Conservation (phyloP, 495 filamentous ascomycete species). For the Aspergillus carlsbadensis region DNA sequence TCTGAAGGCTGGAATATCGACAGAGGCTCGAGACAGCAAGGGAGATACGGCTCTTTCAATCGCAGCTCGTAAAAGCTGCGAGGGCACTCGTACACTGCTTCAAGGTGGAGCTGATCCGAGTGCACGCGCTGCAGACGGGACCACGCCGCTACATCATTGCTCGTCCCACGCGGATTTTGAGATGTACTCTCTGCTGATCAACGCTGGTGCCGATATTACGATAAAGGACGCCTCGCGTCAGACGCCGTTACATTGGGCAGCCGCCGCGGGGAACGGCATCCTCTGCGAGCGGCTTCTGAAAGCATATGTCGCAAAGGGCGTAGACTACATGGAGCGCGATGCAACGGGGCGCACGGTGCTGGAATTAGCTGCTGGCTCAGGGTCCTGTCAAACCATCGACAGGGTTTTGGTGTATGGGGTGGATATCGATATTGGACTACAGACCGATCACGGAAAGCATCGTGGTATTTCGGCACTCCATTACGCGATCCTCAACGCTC, state of each 20-base stretch:
- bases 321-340: background rate
- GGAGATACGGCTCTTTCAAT: background rate
- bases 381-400: too few species aligned
- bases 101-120: background rate
- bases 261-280: background rate
- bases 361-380: background rate
- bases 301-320: too few species aligned
- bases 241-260: background rate
- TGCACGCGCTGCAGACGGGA: background rate
- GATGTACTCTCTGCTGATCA: background rate
- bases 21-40: background rate
- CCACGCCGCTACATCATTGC: background rate
- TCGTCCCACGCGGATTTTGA: background rate
- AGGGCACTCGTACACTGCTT: background rate
- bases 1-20: background rate
- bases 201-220: background rate
- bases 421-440: too few species aligned
- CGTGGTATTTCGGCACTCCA: too few species aligned
- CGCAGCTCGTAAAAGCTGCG: background rate
- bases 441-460: too few species aligned
- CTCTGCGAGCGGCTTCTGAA: background rate
- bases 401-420: too few species aligned
- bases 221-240: background rate
- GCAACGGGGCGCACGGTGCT: background rate
- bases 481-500: too few species aligned